Percentiles rank a stretch among this genome's conserved stretches.
These are phyloP conservation scores for Yarrowia hollandica DNA, from an alignment of 805 yeast genomes.

Conservation along the genomic window DNA sequence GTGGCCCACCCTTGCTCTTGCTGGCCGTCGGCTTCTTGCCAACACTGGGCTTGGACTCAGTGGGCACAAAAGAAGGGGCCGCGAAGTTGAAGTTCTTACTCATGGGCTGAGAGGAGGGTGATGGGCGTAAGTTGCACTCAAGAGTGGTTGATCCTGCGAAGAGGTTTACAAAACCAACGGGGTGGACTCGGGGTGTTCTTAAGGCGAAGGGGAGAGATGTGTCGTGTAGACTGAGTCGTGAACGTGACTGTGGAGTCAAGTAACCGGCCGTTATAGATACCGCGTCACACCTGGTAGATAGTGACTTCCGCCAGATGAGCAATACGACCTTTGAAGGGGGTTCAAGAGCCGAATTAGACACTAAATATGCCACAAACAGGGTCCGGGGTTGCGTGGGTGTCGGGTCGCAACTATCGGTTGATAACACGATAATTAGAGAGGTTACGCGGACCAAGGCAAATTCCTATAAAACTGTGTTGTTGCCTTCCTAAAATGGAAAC, in stretches of 20 bases:
- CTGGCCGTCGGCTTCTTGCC: slow-evolving; percentile 7
- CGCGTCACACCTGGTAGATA: slow-evolving; percentile 29
- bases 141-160: background rate
- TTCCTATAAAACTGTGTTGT: background rate
- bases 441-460: slow-evolving; percentile 15
- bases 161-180: no score
- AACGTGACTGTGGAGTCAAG: slow-evolving; percentile 1
- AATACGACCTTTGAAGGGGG: slow-evolving; percentile 11
- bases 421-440: slow-evolving; percentile 28
- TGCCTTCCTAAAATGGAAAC: slow-evolving; percentile 27
- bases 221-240: background rate
- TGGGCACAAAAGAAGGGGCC: slow-evolving; percentile 27
- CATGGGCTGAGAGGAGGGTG: background rate
- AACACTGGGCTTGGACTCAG: slow-evolving; percentile 20
- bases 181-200: no score
- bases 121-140: background rate
- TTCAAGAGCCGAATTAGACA: slow-evolving; percentile 26
- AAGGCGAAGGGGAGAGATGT: no score
- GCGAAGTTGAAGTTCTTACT: slow-evolving; percentile 29
- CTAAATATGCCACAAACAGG: slow-evolving; percentile 29
- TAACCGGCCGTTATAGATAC: slow-evolving; percentile 12
- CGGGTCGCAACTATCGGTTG: slow-evolving; percentile 30
- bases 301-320: slow-evolving; percentile 29
- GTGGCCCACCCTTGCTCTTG: slow-evolving; percentile 7
- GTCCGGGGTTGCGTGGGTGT: slow-evolving; percentile 14